Conservation (phyloP, 345 rosid species). For the Hypericum androsaemum region DNA sequence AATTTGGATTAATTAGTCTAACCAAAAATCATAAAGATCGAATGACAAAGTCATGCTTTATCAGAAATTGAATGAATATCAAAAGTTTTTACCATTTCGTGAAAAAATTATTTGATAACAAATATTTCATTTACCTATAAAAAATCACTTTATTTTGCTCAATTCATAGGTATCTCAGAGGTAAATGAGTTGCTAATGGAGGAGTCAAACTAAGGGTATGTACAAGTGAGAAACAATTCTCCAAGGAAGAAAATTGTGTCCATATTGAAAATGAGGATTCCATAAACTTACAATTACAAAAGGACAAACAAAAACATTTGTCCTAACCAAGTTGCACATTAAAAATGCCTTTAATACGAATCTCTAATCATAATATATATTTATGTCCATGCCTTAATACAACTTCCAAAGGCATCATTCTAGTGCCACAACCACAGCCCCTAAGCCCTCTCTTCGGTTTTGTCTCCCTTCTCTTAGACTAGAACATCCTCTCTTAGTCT, state of each 20-base stretch:
- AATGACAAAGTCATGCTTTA: no score
- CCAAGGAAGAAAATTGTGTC: neutral
- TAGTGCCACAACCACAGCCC: neutral
- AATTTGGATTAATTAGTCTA: no score
- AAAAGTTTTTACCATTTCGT: no score
- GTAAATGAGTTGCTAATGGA: no score
- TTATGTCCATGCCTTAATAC: conserved; percentile 12
- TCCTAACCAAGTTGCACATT: conserved; percentile 7
- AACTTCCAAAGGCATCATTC: neutral
- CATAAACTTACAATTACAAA: conserved; percentile 9
- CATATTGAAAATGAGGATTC: neutral
- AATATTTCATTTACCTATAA: no score
- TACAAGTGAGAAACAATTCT: neutral
- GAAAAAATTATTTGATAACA: no score
- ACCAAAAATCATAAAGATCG: no score
- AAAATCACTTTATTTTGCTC: no score
- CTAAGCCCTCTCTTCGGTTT: neutral
- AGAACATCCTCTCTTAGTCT: neutral
- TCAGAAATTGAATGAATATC: no score
- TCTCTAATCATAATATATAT: conserved; percentile 3
- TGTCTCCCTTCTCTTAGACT: neutral
- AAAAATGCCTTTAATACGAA: conserved; percentile 8
- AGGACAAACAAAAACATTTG: conserved; percentile 8
- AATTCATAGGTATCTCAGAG: no score
- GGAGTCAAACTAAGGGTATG: no score